Evolutionary conservation across 2,329 filamentous ascomycete genomes (phyloP).

Genomic region (Verticillium isaacii): DNA sequence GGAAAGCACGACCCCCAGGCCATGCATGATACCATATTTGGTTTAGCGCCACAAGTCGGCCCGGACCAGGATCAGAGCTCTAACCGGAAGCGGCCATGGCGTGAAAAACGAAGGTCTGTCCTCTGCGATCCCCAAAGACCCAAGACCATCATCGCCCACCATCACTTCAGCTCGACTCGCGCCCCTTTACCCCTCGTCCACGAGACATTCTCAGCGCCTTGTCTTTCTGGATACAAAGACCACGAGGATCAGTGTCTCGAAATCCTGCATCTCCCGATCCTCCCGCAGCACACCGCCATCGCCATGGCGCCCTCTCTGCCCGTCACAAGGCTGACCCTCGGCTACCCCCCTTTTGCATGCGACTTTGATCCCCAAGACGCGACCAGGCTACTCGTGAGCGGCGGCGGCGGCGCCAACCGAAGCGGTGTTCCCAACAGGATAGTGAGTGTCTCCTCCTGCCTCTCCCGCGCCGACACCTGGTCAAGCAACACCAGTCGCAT

Average conservation of each 20-base stretch:
- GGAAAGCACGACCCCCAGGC: slow-evolving; percentile 1
- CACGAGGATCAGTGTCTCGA: background rate
- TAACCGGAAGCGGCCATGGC: background rate
- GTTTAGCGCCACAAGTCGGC: background rate
- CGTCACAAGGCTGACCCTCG: slow-evolving; percentile 60
- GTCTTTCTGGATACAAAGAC: background rate
- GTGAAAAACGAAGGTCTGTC: background rate
- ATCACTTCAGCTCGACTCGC: background rate
- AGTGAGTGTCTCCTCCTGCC: slow-evolving; percentile 39
- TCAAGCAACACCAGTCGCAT: background rate
- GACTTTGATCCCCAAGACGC: slow-evolving; percentile 83
- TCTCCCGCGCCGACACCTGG: background rate
- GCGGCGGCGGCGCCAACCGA: slow-evolving; percentile 77
- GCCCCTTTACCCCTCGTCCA: background rate
- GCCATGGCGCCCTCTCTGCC: slow-evolving; percentile 35
- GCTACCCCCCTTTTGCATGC: slow-evolving; percentile 81
- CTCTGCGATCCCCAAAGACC: background rate
- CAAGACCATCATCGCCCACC: background rate
- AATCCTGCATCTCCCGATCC: background rate
- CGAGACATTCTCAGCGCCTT: background rate
- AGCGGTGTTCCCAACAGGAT: slow-evolving; percentile 86
- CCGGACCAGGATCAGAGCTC: background rate
- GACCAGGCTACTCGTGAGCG: slow-evolving; percentile 72
- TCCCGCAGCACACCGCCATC: background rate
- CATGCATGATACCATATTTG: background rate